Evolutionary conservation across 768 basidiomycete species (phyloP).

Genomic region (Crassisporium funariophilum): DNA sequence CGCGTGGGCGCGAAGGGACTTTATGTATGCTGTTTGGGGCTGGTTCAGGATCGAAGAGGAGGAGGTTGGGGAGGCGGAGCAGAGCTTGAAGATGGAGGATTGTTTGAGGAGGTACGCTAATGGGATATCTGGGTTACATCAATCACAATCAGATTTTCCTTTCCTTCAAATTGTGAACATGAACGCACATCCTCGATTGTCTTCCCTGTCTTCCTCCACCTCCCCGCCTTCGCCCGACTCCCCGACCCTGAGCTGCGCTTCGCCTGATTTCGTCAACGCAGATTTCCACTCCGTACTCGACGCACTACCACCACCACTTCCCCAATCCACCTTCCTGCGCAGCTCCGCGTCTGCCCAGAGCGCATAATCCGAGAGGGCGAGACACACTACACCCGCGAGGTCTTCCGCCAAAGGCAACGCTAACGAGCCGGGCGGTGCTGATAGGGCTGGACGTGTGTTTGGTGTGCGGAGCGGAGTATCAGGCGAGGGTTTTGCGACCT

Average conservation of each 20-base stretch:
- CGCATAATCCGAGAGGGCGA: constrained; percentile 72
- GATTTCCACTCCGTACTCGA: constrained; percentile 20
- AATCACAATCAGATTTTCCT: not conserved
- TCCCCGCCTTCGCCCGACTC: too few species aligned
- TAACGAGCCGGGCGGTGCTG: not conserved
- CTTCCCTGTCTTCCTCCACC: constrained; percentile 32
- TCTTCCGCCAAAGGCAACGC: constrained; percentile 38
- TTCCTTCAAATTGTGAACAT: not conserved
- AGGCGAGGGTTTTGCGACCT: too few species aligned
- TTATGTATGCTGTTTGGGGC: constrained; percentile 53
- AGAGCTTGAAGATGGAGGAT: constrained; percentile 35
- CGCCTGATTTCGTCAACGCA: constrained; percentile 1
- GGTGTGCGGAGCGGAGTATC: too few species aligned
- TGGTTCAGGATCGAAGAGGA: constrained; percentile 19
- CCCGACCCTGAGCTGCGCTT: too few species aligned
- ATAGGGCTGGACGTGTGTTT: not conserved
- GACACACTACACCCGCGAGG: constrained; percentile 48
- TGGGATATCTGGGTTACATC: constrained; percentile 53
- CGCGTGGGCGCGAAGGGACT: constrained; percentile 56
- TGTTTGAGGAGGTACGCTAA: constrained; percentile 52
- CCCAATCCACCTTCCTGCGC: constrained; percentile 44
- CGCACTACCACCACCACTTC: not conserved
- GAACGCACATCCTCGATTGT: constrained; percentile 1
- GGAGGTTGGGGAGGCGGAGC: constrained; percentile 29
- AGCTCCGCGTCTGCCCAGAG: constrained; percentile 66